Evolutionary conservation across 345 rosid genomes (phyloP).

Genomic region (Heritiera fomes): DNA sequence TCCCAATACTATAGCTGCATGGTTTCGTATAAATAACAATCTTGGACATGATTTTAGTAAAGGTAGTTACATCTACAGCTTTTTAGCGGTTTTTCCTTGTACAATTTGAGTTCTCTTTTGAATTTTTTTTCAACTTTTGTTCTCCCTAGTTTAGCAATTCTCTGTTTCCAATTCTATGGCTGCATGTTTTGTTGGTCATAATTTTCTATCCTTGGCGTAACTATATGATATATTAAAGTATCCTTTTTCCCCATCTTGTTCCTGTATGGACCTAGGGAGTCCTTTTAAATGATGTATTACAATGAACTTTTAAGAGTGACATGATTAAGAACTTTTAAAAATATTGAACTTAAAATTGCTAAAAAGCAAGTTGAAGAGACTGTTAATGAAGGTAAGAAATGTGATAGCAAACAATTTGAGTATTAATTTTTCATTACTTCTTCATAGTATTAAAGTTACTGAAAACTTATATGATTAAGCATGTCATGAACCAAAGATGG

Average conservation of each 20-base stretch:
- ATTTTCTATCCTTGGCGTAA: neutral
- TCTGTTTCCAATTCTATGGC: neutral
- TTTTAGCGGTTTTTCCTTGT: neutral
- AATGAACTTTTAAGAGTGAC: neutral
- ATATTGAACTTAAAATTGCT: conserved; percentile 9
- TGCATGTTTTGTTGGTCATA: neutral
- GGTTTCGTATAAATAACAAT: conserved; percentile 82
- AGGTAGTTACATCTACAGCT: conserved; percentile 49
- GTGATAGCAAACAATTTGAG: neutral
- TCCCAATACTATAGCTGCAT: conserved; percentile 12
- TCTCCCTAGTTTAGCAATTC: neutral
- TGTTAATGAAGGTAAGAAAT: conserved; percentile 6
- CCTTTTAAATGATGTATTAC: neutral
- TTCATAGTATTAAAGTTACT: neutral
- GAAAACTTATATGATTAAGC: conserved; percentile 1
- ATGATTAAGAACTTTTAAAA: neutral
- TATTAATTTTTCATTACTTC: neutral
- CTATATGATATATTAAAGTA: neutral
- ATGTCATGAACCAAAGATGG: neutral
- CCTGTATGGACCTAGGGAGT: neutral
- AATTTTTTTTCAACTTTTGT: neutral
- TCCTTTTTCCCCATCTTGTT: neutral
- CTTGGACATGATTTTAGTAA: conserved; percentile 99
- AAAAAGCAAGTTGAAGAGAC: neutral
- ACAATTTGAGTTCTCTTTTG: neutral